These are phyloP conservation scores for Penicillium sp. DNA, from an alignment of 2,329 filamentous ascomycete species.

Conservation along the genomic window DNA sequence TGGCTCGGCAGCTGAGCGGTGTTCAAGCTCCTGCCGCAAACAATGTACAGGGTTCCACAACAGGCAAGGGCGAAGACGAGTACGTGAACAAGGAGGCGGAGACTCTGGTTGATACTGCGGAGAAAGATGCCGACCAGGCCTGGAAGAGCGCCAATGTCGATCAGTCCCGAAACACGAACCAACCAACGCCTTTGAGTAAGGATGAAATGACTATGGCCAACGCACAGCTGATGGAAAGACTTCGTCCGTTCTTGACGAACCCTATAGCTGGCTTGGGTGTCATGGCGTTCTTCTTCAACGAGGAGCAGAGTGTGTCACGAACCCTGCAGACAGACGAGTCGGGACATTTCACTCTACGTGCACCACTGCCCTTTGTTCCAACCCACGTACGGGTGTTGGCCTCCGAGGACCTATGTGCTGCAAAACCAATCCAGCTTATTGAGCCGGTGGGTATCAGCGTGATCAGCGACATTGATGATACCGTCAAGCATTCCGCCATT, in stretches of 20 bases:
- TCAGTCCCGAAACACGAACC: slow-evolving; percentile 45
- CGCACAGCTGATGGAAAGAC: slow-evolving; percentile 78
- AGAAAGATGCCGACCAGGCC: slow-evolving; percentile 68
- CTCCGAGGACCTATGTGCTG: slow-evolving; percentile 78
- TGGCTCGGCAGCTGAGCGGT: slow-evolving; percentile 84
- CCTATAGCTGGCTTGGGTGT: slow-evolving; percentile 75
- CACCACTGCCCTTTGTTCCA: slow-evolving; percentile 82
- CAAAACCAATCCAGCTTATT: slow-evolving; percentile 73
- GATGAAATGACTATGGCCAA: slow-evolving; percentile 79
- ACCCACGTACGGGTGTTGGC: slow-evolving; percentile 86
- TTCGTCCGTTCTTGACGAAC: slow-evolving; percentile 86
- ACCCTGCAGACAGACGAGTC: slow-evolving; percentile 83
- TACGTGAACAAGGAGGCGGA: slow-evolving; percentile 72
- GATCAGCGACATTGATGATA: slow-evolving; percentile 98
- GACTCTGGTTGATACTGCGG: slow-evolving; percentile 69
- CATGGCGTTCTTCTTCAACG: slow-evolving; percentile 94
- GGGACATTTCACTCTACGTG: slow-evolving; percentile 81
- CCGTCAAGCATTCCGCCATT: slow-evolving; percentile 93
- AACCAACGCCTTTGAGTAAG: slow-evolving; percentile 56
- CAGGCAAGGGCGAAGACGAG: slow-evolving; percentile 56
- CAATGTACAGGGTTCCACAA: slow-evolving; percentile 34
- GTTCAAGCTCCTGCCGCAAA: slow-evolving; percentile 63
- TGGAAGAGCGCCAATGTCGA: slow-evolving; percentile 59
- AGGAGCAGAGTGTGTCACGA: slow-evolving; percentile 74
- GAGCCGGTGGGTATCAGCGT: slow-evolving; percentile 79